These are phyloP conservation scores for Podaxis sp. DNA, from an alignment of 768 basidiomycete species.

Conservation along the genomic window DNA sequence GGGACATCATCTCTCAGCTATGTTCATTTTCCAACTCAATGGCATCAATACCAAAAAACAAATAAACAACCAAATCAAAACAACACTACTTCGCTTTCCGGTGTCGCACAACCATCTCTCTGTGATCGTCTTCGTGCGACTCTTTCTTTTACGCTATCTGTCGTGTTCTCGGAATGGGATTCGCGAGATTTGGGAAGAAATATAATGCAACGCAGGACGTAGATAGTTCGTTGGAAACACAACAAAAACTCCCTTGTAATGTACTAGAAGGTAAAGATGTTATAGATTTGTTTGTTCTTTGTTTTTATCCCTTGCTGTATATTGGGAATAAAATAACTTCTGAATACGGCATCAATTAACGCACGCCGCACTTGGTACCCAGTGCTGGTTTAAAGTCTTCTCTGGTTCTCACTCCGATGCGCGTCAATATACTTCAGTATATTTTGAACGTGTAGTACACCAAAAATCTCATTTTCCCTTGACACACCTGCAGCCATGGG, in stretches of 20 bases:
- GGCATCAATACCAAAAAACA: neutral
- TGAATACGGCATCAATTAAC: too few relatives aligned
- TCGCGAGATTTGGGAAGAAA: neutral
- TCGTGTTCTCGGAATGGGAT: neutral
- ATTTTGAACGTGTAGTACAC: too few relatives aligned
- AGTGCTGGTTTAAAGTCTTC: too few relatives aligned
- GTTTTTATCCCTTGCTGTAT: neutral
- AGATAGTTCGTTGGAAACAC: neutral
- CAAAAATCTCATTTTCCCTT: too few relatives aligned
- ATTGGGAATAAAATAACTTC: neutral
- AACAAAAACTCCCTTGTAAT: slow-evolving; percentile 7
- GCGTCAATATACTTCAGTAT: too few relatives aligned
- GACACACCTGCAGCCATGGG: too few relatives aligned
- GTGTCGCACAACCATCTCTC: neutral
- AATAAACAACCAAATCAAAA: neutral
- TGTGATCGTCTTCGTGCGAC: neutral
- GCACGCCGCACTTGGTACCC: too few relatives aligned
- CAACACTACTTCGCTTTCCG: neutral
- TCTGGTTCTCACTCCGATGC: too few relatives aligned
- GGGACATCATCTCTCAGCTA: slow-evolving; percentile 9
- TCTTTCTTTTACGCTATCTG: neutral
- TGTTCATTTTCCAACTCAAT: neutral
- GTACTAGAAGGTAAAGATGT: slow-evolving; percentile 2
- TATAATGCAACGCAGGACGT: slow-evolving; percentile 4
- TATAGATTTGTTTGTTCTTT: neutral